Evolutionary conservation across 768 basidiomycete species (phyloP).

Genomic region (Rhodosporidiobolus sp.): DNA sequence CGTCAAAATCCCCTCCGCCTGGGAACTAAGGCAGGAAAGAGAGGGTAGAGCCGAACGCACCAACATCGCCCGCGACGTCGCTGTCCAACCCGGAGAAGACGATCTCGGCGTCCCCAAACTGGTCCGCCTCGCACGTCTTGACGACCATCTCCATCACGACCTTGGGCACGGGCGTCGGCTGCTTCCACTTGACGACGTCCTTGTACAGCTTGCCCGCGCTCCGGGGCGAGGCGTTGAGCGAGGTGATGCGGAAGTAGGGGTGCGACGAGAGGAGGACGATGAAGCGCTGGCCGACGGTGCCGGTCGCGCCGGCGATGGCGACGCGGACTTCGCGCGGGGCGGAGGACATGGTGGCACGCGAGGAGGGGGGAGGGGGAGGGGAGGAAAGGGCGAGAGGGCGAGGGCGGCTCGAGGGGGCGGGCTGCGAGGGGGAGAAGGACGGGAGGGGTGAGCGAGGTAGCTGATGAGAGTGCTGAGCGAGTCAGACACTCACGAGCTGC

Average conservation of each 20-base stretch:
- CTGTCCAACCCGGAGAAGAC: conserved; percentile 96
- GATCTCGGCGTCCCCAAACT: conserved; percentile 75
- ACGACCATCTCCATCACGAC: conserved; percentile 65
- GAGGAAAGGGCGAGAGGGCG: not conserved
- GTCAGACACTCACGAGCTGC: no score
- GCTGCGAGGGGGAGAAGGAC: no score
- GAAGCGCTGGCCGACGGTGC: conserved; percentile 54
- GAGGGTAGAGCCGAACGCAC: conserved; percentile 53
- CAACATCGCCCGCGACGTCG: conserved; percentile 91
- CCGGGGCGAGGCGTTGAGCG: conserved; percentile 80
- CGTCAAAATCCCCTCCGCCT: not conserved
- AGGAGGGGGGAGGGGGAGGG: not conserved
- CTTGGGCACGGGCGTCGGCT: conserved; percentile 68
- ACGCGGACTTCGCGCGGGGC: conserved; percentile 50
- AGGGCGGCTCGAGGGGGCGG: no score
- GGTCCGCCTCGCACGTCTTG: conserved; percentile 68
- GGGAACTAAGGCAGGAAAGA: not conserved
- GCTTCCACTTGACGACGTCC: conserved; percentile 78
- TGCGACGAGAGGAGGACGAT: conserved; percentile 80
- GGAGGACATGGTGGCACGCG: conserved; percentile 1
- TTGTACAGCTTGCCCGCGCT: conserved; percentile 80
- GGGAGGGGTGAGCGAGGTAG: no score
- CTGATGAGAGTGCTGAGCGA: no score
- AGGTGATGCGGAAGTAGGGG: conserved; percentile 83
- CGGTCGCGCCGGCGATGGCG: conserved; percentile 81